These are phyloP conservation scores for Pterula multifida DNA, from an alignment of 1,284 basidiomycete species.

Conservation along the genomic window DNA sequence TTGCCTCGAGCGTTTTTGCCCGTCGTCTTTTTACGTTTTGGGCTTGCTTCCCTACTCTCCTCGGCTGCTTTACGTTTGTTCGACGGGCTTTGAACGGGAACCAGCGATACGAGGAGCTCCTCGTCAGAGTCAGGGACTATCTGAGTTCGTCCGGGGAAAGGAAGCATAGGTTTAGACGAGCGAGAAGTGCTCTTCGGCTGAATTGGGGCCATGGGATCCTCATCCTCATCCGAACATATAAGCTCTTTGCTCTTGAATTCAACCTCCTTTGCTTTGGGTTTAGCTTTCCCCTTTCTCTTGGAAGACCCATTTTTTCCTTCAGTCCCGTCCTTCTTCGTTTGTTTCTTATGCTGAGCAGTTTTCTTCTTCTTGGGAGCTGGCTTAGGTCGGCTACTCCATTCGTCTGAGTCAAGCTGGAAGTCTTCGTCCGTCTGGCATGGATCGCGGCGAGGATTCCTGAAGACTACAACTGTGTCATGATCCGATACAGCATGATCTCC, in stretches of 20 bases:
- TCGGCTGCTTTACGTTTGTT: conserved; percentile 1
- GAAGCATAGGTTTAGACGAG: neutral
- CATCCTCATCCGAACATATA: neutral
- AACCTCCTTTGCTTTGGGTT: conserved; percentile 6
- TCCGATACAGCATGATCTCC: neutral
- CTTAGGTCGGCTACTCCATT: neutral
- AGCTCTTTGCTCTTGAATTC: neutral
- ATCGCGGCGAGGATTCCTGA: too few species aligned
- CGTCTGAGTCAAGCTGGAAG: neutral
- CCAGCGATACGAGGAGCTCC: neutral
- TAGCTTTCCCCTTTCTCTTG: neutral
- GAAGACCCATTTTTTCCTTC: neutral
- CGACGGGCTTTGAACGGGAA: neutral
- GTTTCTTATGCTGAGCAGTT: conserved; percentile 1
- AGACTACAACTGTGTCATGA: too few species aligned
- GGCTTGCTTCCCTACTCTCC: neutral
- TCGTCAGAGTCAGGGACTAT: conserved; percentile 1
- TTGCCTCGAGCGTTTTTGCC: neutral
- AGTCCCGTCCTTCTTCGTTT: conserved; percentile 1
- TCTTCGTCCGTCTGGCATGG: conserved; percentile 2
- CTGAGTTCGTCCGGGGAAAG: neutral
- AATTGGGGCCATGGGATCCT: neutral
- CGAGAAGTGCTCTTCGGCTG: neutral
- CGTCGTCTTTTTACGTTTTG: conserved; percentile 6
- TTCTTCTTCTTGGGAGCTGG: conserved; percentile 4